Conservation (phyloP, 768 basidiomycete genomes). For the Macrolepiota fuliginosa region DNA sequence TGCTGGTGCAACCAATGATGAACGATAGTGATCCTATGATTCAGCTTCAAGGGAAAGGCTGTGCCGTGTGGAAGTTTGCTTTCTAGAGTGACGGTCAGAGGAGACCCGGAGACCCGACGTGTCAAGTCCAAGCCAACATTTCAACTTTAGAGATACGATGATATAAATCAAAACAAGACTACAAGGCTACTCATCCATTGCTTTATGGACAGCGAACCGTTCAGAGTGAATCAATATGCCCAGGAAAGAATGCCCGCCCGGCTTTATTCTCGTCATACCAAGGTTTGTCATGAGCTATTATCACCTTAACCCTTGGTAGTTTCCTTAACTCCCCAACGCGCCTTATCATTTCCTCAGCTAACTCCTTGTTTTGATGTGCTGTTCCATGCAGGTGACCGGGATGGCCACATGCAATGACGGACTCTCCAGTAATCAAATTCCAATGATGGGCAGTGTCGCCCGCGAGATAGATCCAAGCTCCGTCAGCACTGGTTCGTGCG, state of each 20-base stretch:
- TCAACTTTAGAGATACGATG: too few species aligned
- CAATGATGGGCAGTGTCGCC: conserved; percentile 59
- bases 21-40: too few species aligned
- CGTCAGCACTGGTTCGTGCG: conserved; percentile 50
- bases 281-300: conserved; percentile 51
- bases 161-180: too few species aligned
- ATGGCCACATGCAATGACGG: conserved; percentile 32
- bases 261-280: conserved; percentile 50
- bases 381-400: conserved; percentile 31
- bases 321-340: conserved; percentile 36
- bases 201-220: neutral
- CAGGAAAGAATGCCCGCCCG: conserved; percentile 41
- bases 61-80: too few species aligned
- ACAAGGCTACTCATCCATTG: neutral
- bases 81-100: too few species aligned
- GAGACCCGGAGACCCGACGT: too few species aligned
- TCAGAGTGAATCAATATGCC: conserved; percentile 27
- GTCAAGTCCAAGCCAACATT: too few species aligned
- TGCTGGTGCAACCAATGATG: too few species aligned
- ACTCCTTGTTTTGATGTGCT: conserved; percentile 40
- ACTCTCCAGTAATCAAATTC: conserved; percentile 45
- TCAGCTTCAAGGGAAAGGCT: neutral
- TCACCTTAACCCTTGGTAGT: conserved; percentile 38
- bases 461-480: conserved; percentile 53
- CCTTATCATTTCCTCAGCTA: conserved; percentile 39